Evolutionary conservation across 2,329 filamentous ascomycete species (phyloP).

Genomic region (Penicillium sp.): DNA sequence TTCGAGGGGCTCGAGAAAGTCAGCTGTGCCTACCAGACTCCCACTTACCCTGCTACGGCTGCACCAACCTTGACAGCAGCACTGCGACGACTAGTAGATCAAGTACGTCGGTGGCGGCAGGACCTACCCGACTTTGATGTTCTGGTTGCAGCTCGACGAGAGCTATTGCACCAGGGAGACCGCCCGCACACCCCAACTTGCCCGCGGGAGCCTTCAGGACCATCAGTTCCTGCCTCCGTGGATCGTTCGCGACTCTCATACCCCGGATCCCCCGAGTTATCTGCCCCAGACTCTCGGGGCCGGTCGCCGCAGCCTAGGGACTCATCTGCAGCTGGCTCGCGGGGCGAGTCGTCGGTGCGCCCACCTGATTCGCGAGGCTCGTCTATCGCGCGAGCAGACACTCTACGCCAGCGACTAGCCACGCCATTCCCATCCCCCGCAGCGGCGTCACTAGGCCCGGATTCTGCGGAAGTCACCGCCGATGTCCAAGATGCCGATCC

Average conservation of each 20-base stretch:
- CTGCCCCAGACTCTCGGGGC: slow-evolving; percentile 15
- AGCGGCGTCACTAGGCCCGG: neutral
- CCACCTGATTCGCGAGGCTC: slow-evolving; percentile 27
- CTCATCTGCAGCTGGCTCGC: slow-evolving; percentile 11
- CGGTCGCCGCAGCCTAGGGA: slow-evolving; percentile 16
- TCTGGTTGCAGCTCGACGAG: slow-evolving; percentile 60
- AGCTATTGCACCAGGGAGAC: slow-evolving; percentile 39
- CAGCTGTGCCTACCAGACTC: slow-evolving; percentile 41
- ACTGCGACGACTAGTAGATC: slow-evolving; percentile 59
- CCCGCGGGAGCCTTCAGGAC: slow-evolving; percentile 24
- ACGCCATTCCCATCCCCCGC: slow-evolving; percentile 28
- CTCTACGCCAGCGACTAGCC: slow-evolving; percentile 36
- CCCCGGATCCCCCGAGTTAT: slow-evolving; percentile 20
- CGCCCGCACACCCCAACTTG: slow-evolving; percentile 16
- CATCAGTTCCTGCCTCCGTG: slow-evolving; percentile 16
- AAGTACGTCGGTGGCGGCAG: slow-evolving; percentile 61
- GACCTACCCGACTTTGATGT: slow-evolving; percentile 71
- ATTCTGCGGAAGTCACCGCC: slow-evolving; percentile 8
- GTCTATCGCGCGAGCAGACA: slow-evolving; percentile 27
- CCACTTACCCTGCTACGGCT: slow-evolving; percentile 50
- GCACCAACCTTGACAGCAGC: slow-evolving; percentile 51
- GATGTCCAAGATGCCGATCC: slow-evolving; percentile 19
- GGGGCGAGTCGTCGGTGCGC: slow-evolving; percentile 22
- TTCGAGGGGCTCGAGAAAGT: slow-evolving; percentile 35
- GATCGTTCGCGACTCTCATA: slow-evolving; percentile 20